These are phyloP conservation scores for Sclerospora graminicola DNA, from an alignment of 352 stramenopile genomes.

Conservation along the genomic window DNA sequence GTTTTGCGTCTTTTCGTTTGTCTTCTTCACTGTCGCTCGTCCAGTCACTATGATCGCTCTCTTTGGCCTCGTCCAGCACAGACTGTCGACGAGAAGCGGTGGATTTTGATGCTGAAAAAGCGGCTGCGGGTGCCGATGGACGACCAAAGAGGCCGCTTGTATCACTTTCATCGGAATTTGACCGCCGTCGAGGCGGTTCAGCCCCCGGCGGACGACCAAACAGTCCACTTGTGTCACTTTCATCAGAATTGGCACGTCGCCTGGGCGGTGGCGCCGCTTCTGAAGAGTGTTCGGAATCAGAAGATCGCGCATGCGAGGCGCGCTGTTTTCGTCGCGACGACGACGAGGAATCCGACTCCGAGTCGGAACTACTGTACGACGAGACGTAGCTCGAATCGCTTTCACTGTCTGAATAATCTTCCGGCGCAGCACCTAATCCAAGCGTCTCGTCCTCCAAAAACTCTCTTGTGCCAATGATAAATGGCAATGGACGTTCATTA, in stretches of 20 bases:
- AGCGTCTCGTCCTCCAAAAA: constrained; percentile 82
- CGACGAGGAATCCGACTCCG: constrained; percentile 21
- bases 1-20: no score
- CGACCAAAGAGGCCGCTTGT: constrained; percentile 49
- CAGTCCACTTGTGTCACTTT: constrained; percentile 50
- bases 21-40: constrained; percentile 31
- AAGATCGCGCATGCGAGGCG: constrained; percentile 13
- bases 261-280: constrained; percentile 12
- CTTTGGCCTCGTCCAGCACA: constrained; percentile 30
- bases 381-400: constrained; percentile 53
- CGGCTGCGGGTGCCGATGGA: constrained; percentile 8
- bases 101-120: constrained; percentile 9
- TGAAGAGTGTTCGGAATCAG: constrained; percentile 31
- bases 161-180: constrained; percentile 42
- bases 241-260: constrained; percentile 24
- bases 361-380: constrained; percentile 51
- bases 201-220: constrained; percentile 26
- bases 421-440: constrained; percentile 56
- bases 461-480: constrained; percentile 81
- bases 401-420: constrained; percentile 37
- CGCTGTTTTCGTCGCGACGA: constrained; percentile 6
- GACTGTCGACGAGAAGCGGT: constrained; percentile 9
- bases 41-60: constrained; percentile 43
- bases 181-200: constrained; percentile 14
- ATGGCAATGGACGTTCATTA: constrained; percentile 78